These are phyloP conservation scores for Strobilomyces echinocephalus DNA, from an alignment of 768 basidiomycete genomes.

Conservation along the genomic window DNA sequence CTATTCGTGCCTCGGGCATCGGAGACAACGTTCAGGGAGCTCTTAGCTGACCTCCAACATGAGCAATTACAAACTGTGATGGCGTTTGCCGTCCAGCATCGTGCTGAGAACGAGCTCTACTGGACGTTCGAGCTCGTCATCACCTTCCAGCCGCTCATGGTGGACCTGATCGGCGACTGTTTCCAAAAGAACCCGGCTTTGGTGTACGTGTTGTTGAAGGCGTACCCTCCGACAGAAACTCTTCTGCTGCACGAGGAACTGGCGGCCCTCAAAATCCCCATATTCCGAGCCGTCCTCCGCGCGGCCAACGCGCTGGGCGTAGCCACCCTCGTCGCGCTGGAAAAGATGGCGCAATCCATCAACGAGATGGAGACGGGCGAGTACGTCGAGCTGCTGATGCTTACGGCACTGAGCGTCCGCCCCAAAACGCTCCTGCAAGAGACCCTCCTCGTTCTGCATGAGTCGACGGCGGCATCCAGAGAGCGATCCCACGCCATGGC, in stretches of 20 bases:
- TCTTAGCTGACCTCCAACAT: conserved; percentile 19
- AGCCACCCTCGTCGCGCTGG: conserved; percentile 53
- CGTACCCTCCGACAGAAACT: conserved; percentile 40
- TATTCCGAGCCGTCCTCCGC: conserved; percentile 48
- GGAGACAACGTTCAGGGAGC: conserved; percentile 15
- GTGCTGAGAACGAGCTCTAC: conserved; percentile 52
- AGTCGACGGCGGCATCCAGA: conserved; percentile 32
- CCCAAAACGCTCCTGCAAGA: conserved; percentile 52
- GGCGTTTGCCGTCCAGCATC: conserved; percentile 37
- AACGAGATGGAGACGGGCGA: conserved; percentile 34
- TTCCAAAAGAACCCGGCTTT: conserved; percentile 50
- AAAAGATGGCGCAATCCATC: conserved; percentile 48
- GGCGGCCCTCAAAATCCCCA: conserved; percentile 20
- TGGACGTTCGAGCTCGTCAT: conserved; percentile 43
- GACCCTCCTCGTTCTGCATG: conserved; percentile 55
- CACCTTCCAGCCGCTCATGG: conserved; percentile 21
- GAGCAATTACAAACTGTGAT: conserved; percentile 19
- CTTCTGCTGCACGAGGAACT: conserved; percentile 32
- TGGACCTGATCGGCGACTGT: conserved; percentile 35
- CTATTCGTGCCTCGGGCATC: conserved; percentile 27
- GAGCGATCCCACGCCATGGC: conserved; percentile 21
- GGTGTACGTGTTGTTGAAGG: conserved; percentile 50
- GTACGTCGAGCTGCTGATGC: conserved; percentile 52
- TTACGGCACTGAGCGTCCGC: conserved; percentile 48
- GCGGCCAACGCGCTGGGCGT: conserved; percentile 53